phyloP scores from a whole-genome alignment of 306 rosid species.

The Trichosanthes truncata region DNA sequence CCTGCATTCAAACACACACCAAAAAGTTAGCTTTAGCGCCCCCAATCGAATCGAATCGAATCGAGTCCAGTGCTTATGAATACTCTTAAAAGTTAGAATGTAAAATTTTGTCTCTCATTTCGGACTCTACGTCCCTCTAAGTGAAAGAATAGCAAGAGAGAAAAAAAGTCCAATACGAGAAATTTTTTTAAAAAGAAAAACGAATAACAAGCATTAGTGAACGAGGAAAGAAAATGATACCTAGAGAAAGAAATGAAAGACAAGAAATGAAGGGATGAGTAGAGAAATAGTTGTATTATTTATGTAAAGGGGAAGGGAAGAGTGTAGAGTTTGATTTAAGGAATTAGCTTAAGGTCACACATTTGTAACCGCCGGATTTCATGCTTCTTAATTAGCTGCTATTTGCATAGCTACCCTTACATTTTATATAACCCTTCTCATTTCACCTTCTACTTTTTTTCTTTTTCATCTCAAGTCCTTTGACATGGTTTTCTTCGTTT shows the following conservation, averaged over 20 bases:
- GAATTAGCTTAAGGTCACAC: background rate
- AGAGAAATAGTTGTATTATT: background rate
- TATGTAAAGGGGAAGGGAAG: background rate
- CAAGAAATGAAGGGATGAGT: background rate
- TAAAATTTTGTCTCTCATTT: background rate
- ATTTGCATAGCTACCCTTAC: background rate
- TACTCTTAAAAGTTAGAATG: background rate
- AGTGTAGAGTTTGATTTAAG: background rate
- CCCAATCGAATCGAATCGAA: too few relatives aligned
- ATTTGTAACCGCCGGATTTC: background rate
- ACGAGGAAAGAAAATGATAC: background rate
- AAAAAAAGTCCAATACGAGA: too few relatives aligned
- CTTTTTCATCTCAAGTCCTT: too few relatives aligned
- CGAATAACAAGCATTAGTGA: background rate
- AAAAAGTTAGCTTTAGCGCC: background rate
- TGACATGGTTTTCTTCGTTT: too few relatives aligned
- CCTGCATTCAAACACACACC: background rate
- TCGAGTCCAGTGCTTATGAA: too few relatives aligned
- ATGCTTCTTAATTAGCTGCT: background rate
- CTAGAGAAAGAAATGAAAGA: background rate
- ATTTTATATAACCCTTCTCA: background rate
- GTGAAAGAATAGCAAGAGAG: background rate
- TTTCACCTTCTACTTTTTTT: background rate
- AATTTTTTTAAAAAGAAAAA: background rate
- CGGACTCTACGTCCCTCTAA: background rate